These are phyloP conservation scores for Salinomyces thailandicus DNA, from an alignment of 2,329 filamentous ascomycete species.

Conservation along the genomic window DNA sequence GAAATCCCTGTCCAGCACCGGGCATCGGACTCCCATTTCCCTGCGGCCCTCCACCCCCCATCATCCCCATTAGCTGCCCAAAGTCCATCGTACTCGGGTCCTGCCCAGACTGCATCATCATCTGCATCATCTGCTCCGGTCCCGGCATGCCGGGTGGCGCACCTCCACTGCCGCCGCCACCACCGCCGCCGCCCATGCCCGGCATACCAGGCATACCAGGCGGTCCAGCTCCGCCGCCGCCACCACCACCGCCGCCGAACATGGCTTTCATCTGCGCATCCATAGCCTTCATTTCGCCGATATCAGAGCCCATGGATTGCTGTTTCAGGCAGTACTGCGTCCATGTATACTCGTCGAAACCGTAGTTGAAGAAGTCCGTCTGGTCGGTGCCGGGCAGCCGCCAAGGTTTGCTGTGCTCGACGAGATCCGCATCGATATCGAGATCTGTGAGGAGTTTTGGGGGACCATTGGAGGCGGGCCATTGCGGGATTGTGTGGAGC, in stretches of 20 bases:
- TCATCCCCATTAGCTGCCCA: constrained; percentile 44
- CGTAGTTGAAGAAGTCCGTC: constrained; percentile 98
- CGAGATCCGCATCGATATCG: constrained; percentile 43
- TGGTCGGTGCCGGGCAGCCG: constrained; percentile 87
- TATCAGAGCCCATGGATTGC: constrained; percentile 64
- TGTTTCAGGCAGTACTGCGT: constrained; percentile 87
- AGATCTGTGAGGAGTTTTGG: constrained; percentile 58
- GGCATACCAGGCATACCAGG: constrained; percentile 26
- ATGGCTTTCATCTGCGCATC: constrained; percentile 52
- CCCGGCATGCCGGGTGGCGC: constrained; percentile 38
- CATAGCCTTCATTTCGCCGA: constrained; percentile 67
- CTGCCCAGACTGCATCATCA: constrained; percentile 38
- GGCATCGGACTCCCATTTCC: constrained; percentile 7
- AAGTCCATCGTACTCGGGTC: constrained; percentile 46
- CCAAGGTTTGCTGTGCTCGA: constrained; percentile 82
- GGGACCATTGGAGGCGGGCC: constrained; percentile 58
- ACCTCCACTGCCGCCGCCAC: constrained; percentile 12
- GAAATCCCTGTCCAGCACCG: constrained; percentile 16
- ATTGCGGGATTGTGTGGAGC: constrained; percentile 69
- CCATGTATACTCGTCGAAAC: constrained; percentile 98
- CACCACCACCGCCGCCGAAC: constrained; percentile 34
- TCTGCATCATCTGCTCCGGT: constrained; percentile 47
- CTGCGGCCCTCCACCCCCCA: constrained; percentile 21
- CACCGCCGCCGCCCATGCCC: constrained; percentile 27
- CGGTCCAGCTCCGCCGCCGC: constrained; percentile 9